Conservation (phyloP, 202 grass and related monocot species). For the Schoenoplectus triqueter region DNA sequence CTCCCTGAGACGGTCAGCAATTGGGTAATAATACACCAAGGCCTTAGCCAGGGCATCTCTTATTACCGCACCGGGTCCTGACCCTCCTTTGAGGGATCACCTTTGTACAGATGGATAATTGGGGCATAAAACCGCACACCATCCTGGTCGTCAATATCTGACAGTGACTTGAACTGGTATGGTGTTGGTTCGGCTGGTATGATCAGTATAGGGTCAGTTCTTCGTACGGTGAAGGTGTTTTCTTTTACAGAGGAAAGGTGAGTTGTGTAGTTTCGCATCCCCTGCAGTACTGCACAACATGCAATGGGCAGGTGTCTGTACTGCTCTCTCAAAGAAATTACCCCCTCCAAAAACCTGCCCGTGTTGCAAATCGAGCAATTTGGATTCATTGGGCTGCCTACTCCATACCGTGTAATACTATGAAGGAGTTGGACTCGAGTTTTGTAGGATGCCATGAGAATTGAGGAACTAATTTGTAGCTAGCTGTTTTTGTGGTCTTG, state of each 20-base stretch:
- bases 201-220: conserved; percentile 6
- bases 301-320: too few species aligned
- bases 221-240: conserved; percentile 37
- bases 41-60: conserved; percentile 52
- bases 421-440: too few species aligned
- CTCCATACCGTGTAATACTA: too few species aligned
- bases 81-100: not conserved
- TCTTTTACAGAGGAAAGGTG: not conserved
- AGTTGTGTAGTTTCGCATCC: too few species aligned
- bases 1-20: conserved; percentile 64
- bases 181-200: conserved; percentile 18
- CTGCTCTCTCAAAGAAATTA: too few species aligned
- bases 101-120: conserved; percentile 42
- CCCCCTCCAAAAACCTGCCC: too few species aligned
- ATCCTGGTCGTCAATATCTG: conserved; percentile 51
- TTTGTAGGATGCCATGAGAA: too few species aligned
- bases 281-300: too few species aligned
- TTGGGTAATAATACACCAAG: conserved; percentile 75
- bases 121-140: conserved; percentile 37
- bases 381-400: too few species aligned
- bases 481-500: too few species aligned
- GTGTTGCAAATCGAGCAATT: too few species aligned
- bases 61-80: conserved; percentile 45
- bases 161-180: conserved; percentile 42
- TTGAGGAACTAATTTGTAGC: too few species aligned